phyloP scores from a whole-genome alignment of 2,329 filamentous ascomycete genomes.

The Trichoderma sp. region DNA sequence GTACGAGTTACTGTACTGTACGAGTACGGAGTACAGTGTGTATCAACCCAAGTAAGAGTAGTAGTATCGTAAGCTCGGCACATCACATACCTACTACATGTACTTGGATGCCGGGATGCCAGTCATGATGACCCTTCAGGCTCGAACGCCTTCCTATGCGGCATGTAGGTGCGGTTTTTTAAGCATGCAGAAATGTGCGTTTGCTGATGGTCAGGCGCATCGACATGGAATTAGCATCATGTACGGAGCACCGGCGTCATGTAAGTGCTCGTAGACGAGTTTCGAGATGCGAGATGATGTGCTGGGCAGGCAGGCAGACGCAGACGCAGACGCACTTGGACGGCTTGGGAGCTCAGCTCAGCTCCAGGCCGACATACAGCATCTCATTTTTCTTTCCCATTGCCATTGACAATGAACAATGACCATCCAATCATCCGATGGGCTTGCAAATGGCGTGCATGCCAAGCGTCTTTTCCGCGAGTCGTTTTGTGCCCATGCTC shows the following conservation, averaged over 20 bases:
- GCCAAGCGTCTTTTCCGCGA: neutral
- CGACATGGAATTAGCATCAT: conserved; percentile 1
- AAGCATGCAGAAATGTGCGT: conserved; percentile 3
- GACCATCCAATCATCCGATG: neutral
- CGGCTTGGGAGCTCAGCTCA: neutral
- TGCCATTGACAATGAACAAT: neutral
- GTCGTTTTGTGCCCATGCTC: neutral
- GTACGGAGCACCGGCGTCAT: conserved; percentile 1
- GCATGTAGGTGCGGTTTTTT: conserved; percentile 5
- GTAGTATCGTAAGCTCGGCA: neutral
- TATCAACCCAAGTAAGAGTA: neutral
- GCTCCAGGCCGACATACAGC: neutral
- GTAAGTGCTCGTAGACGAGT: neutral
- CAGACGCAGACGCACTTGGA: neutral
- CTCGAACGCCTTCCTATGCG: neutral
- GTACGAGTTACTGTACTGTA: neutral
- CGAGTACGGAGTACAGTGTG: neutral
- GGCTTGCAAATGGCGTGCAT: conserved; percentile 12
- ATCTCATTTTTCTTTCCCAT: neutral
- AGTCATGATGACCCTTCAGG: neutral
- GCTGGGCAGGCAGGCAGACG: neutral
- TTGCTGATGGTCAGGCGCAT: conserved; percentile 1
- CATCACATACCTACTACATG: neutral
- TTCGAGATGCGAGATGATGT: conserved; percentile 14
- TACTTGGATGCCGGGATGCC: conserved; percentile 7